Evolutionary conservation across 2,329 filamentous ascomycete species (phyloP).

Genomic region (Nemania diffusa): DNA sequence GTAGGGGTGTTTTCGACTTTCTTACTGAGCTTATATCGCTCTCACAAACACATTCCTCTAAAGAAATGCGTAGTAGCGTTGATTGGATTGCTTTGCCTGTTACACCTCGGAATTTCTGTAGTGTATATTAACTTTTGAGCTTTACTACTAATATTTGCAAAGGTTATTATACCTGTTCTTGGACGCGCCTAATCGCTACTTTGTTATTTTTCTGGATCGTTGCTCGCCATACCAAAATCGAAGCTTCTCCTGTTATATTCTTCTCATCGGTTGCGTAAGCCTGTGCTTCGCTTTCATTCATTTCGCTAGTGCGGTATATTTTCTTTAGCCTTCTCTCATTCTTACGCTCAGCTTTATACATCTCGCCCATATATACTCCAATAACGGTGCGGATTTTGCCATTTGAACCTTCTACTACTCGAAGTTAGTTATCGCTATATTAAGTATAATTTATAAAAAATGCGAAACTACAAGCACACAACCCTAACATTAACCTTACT

Average conservation of each 20-base stretch:
- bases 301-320: not conserved
- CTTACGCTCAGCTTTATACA: not conserved
- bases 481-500: not conserved
- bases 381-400: conserved; percentile 13
- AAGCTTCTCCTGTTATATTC: conserved; percentile 17
- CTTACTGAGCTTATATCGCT: not conserved
- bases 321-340: conserved; percentile 8
- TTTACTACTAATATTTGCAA: not conserved
- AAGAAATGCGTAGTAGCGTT: not conserved
- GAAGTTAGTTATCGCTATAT: not conserved
- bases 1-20: not conserved
- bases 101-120: conserved; percentile 5
- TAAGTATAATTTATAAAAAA: not conserved
- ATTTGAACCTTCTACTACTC: not conserved
- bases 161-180: conserved; percentile 7
- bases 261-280: not conserved
- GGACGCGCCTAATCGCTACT: not conserved
- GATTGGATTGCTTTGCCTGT: not conserved
- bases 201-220: not conserved
- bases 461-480: not conserved
- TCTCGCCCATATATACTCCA: conserved; percentile 6
- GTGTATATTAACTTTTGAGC: not conserved
- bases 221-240: conserved; percentile 18
- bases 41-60: conserved; percentile 11
- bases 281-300: not conserved